Conservation (phyloP, 2,329 filamentous ascomycete genomes). For the Immersiporthe knoxdaviesiana region DNA sequence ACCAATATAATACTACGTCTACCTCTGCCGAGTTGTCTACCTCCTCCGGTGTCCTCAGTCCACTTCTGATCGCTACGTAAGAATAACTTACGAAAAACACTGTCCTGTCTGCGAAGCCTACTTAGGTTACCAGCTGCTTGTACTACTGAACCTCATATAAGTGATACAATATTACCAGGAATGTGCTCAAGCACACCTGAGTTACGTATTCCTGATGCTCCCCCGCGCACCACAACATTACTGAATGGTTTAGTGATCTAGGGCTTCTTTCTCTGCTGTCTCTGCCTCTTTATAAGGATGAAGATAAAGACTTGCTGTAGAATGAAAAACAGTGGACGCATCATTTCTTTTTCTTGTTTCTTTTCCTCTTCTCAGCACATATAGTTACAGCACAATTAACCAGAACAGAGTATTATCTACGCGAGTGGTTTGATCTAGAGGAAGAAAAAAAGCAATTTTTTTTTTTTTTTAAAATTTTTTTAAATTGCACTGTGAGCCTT, state of each 20-base stretch:
- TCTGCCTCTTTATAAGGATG: neutral
- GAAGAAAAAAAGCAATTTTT: too few relatives aligned
- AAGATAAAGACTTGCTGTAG: neutral
- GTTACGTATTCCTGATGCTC: neutral
- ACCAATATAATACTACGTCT: neutral
- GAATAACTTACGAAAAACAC: neutral
- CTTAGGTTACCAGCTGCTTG: too few relatives aligned
- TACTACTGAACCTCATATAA: neutral
- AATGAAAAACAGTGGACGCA: neutral
- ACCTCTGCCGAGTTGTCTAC: neutral
- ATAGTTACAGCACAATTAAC: neutral
- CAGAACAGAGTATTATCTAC: neutral
- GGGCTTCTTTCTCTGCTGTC: neutral
- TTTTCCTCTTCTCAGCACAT: neutral
- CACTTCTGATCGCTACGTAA: neutral
- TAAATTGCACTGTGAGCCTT: neutral
- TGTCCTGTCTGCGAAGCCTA: neutral
- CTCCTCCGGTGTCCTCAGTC: neutral
- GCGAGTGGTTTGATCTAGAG: neutral
- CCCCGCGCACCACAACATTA: neutral
- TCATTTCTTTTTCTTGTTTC: neutral
- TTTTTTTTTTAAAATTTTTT: too few relatives aligned
- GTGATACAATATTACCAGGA: too few relatives aligned
- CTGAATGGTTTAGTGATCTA: neutral
- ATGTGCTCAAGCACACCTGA: too few relatives aligned